These are phyloP conservation scores for Exserohilum rostratum DNA, from an alignment of 2,329 filamentous ascomycete species.

Conservation along the genomic window DNA sequence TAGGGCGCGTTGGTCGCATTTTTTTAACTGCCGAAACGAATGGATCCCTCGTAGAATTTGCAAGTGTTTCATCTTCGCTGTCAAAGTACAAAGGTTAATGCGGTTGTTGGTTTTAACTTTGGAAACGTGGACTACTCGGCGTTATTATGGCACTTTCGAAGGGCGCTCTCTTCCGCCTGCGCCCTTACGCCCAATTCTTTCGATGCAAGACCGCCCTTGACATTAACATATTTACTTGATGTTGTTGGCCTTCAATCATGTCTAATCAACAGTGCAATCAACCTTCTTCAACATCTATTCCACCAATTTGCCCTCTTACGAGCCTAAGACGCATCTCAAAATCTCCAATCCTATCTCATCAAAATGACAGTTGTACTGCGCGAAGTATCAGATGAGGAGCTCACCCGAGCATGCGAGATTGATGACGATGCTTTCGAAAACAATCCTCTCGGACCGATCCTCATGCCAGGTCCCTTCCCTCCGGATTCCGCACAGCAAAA, in stretches of 20 bases:
- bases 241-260: background rate
- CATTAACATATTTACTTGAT: background rate
- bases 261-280: background rate
- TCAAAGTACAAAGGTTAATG: too few relatives aligned
- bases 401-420: slow-evolving; percentile 30
- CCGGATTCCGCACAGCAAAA: slow-evolving; percentile 15
- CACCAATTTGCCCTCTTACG: background rate
- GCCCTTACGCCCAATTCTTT: background rate
- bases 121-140: too few relatives aligned
- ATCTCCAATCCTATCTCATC: background rate
- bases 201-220: background rate
- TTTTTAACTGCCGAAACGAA: too few relatives aligned
- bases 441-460: slow-evolving; percentile 21
- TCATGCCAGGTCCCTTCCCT: slow-evolving; percentile 37
- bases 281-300: background rate
- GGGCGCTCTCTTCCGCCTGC: background rate
- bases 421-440: slow-evolving; percentile 29
- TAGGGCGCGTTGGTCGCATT: too few relatives aligned
- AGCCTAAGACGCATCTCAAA: background rate
- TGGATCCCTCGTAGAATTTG: too few relatives aligned
- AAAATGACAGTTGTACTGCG: slow-evolving; percentile 32
- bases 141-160: too few relatives aligned
- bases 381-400: slow-evolving; percentile 30
- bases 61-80: too few relatives aligned
- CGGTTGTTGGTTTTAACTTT: too few relatives aligned